phyloP scores from a whole-genome alignment of 129 eudicot species.

The Rutidosis leptorrhynchoides region DNA sequence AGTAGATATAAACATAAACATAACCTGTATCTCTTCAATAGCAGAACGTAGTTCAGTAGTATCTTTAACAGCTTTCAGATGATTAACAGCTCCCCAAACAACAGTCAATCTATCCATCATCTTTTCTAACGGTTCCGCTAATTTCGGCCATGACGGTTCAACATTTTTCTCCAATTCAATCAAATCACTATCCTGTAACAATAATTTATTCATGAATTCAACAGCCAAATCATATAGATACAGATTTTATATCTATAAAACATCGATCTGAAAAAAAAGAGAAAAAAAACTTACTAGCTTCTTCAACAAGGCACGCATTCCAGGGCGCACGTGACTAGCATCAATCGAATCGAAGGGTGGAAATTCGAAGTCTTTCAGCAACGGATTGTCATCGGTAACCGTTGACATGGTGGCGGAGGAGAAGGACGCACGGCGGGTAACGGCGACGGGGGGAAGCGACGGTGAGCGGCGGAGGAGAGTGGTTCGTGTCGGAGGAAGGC shows the following conservation, averaged over 20 bases:
- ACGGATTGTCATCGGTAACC: constrained; percentile 41
- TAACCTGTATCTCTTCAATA: constrained; percentile 92
- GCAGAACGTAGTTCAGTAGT: constrained; percentile 84
- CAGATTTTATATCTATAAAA: neutral
- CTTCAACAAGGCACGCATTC: constrained; percentile 70
- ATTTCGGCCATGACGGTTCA: constrained; percentile 84
- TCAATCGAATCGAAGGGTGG: constrained; percentile 81
- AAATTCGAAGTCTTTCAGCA: constrained; percentile 63
- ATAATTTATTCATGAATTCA: neutral
- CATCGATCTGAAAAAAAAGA: neutral
- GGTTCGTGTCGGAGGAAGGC: constrained; percentile 11
- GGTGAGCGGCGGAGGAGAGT: constrained; percentile 14
- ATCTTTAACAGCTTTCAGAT: constrained; percentile 82
- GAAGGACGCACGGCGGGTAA: neutral
- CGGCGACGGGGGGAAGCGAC: neutral
- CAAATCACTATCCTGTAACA: constrained; percentile 63
- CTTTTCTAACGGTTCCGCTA: constrained; percentile 85
- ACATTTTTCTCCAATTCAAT: constrained; percentile 74
- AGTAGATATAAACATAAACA: neutral
- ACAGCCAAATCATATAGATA: neutral
- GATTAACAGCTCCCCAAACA: constrained; percentile 90
- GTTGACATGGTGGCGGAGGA: constrained; percentile 37
- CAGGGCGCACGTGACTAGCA: constrained; percentile 80
- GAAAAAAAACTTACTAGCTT: constrained; percentile 49
- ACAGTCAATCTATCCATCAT: constrained; percentile 56